These are phyloP conservation scores for Lunasporangiospora selenospora DNA, from an alignment of 192 early-diverging fungal species.

Conservation along the genomic window DNA sequence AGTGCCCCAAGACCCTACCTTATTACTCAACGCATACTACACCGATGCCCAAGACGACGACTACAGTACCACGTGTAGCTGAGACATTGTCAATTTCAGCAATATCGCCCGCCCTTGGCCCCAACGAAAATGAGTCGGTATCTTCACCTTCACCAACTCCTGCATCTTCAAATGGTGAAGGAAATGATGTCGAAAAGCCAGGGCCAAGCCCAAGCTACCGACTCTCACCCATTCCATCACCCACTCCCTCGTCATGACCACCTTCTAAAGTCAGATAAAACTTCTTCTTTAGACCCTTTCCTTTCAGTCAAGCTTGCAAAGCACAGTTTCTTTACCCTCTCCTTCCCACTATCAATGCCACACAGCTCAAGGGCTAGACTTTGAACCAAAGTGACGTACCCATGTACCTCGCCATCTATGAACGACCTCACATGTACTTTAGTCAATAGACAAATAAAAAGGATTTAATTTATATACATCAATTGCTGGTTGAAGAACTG, in stretches of 20 bases:
- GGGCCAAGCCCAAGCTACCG: conserved; percentile 12
- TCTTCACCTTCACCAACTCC: conserved; percentile 16
- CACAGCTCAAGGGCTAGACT: no score
- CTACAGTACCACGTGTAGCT: conserved; percentile 9
- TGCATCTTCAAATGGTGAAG: neutral
- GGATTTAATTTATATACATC: no score
- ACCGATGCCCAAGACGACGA: conserved; percentile 33
- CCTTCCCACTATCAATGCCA: no score
- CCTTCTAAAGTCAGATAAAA: no score
- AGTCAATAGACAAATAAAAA: no score
- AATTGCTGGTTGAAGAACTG: no score
- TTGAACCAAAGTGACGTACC: no score
- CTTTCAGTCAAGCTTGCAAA: no score
- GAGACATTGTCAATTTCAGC: conserved; percentile 30
- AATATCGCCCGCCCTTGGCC: neutral
- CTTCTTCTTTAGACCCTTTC: no score
- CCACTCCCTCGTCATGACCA: conserved; percentile 10
- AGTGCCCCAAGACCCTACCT: conserved; percentile 42
- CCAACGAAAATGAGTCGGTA: neutral
- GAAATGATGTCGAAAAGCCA: neutral
- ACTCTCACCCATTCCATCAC: conserved; percentile 3
- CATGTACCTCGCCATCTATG: no score
- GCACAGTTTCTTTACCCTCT: no score
- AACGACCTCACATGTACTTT: no score
- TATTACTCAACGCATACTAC: conserved; percentile 47